Percentiles rank a stretch among this genome's conserved stretches.
phyloP scores from a whole-genome alignment of 139 green algal genomes.

The Eudorina sp. region DNA sequence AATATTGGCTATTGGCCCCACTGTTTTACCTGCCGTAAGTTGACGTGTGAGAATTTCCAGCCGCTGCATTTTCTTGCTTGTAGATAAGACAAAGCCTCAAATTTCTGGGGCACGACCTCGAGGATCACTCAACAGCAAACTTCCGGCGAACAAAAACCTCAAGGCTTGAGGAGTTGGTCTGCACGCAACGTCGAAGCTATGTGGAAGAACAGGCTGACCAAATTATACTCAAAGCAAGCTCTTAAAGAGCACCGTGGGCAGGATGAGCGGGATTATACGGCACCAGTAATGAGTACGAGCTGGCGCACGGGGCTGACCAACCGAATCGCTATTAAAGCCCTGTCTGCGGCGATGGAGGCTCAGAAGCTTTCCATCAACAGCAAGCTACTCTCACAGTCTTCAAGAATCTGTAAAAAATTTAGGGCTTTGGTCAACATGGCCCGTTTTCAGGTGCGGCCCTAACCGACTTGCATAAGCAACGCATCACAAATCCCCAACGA shows the following conservation, averaged over 20 bases:
- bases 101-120: not conserved
- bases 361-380: not conserved
- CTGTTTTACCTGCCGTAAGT: conserved; percentile 35
- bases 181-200: too few relatives aligned
- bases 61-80: conserved; percentile 31
- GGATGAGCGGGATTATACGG: too few relatives aligned
- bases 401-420: not conserved
- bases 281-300: too few relatives aligned
- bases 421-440: not conserved
- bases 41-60: conserved; percentile 44
- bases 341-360: not conserved
- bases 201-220: too few relatives aligned
- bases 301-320: too few relatives aligned
- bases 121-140: too few relatives aligned
- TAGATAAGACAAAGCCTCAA: not conserved
- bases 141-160: too few relatives aligned
- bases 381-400: not conserved
- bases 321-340: not conserved
- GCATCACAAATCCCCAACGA: conserved; percentile 1
- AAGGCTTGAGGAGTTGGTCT: too few relatives aligned
- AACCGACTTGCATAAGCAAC: not conserved
- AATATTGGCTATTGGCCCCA: too few relatives aligned
- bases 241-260: too few relatives aligned
- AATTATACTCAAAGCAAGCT: not conserved
- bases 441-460: not conserved